Evolutionary conservation across 306 rosid species (phyloP).

Genomic region (Erythrophleum fordii): DNA sequence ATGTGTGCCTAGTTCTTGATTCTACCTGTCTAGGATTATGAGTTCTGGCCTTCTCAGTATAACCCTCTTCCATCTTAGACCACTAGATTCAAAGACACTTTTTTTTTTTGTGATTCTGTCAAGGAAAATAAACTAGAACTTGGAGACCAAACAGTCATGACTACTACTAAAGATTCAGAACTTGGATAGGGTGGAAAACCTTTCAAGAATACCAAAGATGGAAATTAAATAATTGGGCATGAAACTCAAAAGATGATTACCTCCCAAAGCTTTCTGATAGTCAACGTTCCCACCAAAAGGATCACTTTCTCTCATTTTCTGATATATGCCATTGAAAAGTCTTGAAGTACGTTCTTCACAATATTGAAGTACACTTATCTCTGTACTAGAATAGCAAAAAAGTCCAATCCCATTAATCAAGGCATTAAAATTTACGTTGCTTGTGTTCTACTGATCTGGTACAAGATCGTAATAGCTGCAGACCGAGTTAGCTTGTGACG

Average conservation of each 20-base stretch:
- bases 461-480: slow-evolving; percentile 28
- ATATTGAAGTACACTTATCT: neutral
- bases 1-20: no score
- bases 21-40: neutral
- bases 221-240: neutral
- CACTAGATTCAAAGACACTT: neutral
- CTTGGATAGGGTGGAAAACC: neutral
- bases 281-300: slow-evolving; percentile 16
- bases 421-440: neutral
- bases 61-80: neutral
- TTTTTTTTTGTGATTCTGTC: neutral
- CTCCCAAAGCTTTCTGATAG: slow-evolving; percentile 1
- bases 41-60: neutral
- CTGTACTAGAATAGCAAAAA: neutral
- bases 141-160: neutral
- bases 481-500: slow-evolving; percentile 34
- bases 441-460: slow-evolving; percentile 21
- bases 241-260: neutral
- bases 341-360: neutral
- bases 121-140: neutral
- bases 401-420: neutral
- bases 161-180: neutral
- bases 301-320: neutral
- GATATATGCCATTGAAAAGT: neutral
- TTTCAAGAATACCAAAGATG: neutral